phyloP scores from a whole-genome alignment of 257 asterid species.

The Marsdenia floribunda region DNA sequence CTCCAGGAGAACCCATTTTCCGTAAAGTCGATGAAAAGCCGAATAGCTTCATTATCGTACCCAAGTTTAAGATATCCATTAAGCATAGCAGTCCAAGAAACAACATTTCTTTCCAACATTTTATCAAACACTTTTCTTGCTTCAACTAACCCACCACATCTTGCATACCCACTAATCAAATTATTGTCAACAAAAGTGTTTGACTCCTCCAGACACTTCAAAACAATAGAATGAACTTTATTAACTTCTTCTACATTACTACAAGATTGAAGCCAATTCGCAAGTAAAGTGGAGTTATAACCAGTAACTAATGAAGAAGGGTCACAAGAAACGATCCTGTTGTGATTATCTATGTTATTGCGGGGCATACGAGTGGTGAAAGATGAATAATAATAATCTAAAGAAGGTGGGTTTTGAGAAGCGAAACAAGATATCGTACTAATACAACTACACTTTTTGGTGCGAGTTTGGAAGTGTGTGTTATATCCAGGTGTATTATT shows the following conservation, averaged over 20 bases:
- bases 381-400: slow-evolving; percentile 8
- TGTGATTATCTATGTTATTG: slow-evolving; percentile 10
- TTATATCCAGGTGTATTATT: slow-evolving; percentile 13
- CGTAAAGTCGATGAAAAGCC: slow-evolving; percentile 48
- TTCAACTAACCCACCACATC: slow-evolving; percentile 43
- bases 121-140: slow-evolving; percentile 72
- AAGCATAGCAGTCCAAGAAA: slow-evolving; percentile 95
- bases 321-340: neutral
- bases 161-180: slow-evolving; percentile 49
- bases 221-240: slow-evolving; percentile 40
- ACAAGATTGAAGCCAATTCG: slow-evolving; percentile 56
- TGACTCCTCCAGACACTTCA: slow-evolving; percentile 32
- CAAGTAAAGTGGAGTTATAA: slow-evolving; percentile 31
- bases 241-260: slow-evolving; percentile 33
- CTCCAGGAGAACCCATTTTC: slow-evolving; percentile 45
- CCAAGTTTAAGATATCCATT: slow-evolving; percentile 71
- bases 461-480: slow-evolving; percentile 8
- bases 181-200: slow-evolving; percentile 48
- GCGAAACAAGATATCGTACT: slow-evolving; percentile 7
- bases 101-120: slow-evolving; percentile 63
- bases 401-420: slow-evolving; percentile 15
- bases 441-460: slow-evolving; percentile 9
- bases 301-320: slow-evolving; percentile 13
- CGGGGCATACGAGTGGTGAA: neutral
- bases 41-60: slow-evolving; percentile 38